phyloP scores from a whole-genome alignment of 768 basidiomycete species.

The Trametes cubensis region DNA sequence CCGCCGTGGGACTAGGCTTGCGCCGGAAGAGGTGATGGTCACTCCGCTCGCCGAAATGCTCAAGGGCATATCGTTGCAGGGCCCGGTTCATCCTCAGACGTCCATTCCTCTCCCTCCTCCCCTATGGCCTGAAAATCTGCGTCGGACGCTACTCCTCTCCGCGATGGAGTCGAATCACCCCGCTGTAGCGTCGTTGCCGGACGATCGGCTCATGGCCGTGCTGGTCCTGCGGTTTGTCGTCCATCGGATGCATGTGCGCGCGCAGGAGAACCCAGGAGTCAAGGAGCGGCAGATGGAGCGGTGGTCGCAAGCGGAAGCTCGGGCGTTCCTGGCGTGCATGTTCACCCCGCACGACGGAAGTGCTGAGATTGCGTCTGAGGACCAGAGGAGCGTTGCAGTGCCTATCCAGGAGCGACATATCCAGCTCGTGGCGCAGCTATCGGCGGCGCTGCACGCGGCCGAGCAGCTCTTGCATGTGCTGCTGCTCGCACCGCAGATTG shows the following conservation, averaged over 20 bases:
- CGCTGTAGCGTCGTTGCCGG: conserved; percentile 48
- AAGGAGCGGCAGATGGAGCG: conserved; percentile 66
- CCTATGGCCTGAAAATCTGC: conserved; percentile 50
- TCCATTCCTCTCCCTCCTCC: conserved; percentile 46
- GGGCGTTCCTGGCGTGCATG: conserved; percentile 59
- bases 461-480: conserved; percentile 64
- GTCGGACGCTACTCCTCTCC: conserved; percentile 58
- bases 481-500: conserved; percentile 52
- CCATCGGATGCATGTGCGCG: conserved; percentile 50
- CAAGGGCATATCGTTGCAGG: conserved; percentile 28
- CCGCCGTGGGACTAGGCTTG: conserved; percentile 69
- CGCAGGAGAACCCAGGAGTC: conserved; percentile 48
- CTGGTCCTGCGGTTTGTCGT: conserved; percentile 69
- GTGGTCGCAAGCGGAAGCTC: conserved; percentile 69
- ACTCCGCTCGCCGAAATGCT: conserved; percentile 52
- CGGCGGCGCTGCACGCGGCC: conserved; percentile 60
- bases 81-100: conserved; percentile 19
- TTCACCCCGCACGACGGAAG: conserved; percentile 1
- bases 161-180: conserved; percentile 57
- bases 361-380: conserved; percentile 3
- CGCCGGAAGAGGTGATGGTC: conserved; percentile 58
- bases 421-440: conserved; percentile 67
- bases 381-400: conserved; percentile 24
- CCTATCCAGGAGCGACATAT: conserved; percentile 61
- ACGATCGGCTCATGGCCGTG: conserved; percentile 49